These are phyloP conservation scores for Aspergillus oerlinghausenensis DNA, from an alignment of 2,329 filamentous ascomycete genomes.

Conservation along the genomic window DNA sequence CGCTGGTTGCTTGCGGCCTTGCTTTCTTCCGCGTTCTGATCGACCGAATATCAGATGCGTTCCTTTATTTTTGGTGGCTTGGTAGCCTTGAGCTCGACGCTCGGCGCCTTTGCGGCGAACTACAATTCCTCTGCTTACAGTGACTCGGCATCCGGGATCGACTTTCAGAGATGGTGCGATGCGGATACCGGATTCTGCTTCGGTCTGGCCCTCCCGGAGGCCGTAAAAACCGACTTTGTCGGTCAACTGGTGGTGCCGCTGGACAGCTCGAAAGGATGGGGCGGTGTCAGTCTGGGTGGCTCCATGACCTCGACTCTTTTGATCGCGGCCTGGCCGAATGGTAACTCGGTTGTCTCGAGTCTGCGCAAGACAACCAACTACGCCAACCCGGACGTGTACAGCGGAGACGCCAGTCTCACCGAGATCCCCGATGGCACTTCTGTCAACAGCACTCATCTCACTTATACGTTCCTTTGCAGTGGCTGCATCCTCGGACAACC, in stretches of 20 bases:
- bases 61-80: conserved; percentile 7
- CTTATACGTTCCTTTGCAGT: conserved; percentile 16
- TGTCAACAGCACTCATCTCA: conserved; percentile 15
- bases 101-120: conserved; percentile 7
- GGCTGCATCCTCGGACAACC: conserved; percentile 12
- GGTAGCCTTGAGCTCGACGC: conserved; percentile 10
- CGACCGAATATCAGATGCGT: conserved; percentile 9
- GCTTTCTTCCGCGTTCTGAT: conserved; percentile 4
- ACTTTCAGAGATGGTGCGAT: conserved; percentile 17
- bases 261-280: conserved; percentile 13
- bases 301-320: conserved; percentile 13
- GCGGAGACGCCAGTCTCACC: conserved; percentile 8
- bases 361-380: conserved; percentile 11
- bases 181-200: conserved; percentile 12
- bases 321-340: conserved; percentile 14
- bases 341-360: conserved; percentile 8
- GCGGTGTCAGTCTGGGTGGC: conserved; percentile 14
- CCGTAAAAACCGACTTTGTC: conserved; percentile 11
- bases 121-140: conserved; percentile 15
- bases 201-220: conserved; percentile 14
- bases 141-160: conserved; percentile 12
- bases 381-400: conserved; percentile 9
- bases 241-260: conserved; percentile 15
- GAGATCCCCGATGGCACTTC: conserved; percentile 14
- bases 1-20: conserved; percentile 1